Percentiles rank a stretch among this genome's conserved stretches.
Evolutionary conservation across 2,329 filamentous ascomycete genomes (phyloP).

Genomic region (Aureobasidium sp.): DNA sequence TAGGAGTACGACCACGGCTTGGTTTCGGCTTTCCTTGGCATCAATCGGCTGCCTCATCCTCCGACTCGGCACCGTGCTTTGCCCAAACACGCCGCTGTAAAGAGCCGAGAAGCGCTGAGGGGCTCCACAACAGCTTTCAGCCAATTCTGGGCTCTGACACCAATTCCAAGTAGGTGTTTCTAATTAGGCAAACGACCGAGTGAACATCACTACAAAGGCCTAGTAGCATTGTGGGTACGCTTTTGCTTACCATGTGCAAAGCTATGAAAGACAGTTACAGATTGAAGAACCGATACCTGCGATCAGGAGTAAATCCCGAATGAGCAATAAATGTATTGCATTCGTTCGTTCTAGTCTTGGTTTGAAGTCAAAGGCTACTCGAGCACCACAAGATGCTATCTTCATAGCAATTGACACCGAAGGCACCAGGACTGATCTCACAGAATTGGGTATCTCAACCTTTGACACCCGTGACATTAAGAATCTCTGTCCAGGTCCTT

Average conservation of each 20-base stretch:
- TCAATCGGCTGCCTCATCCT: background rate
- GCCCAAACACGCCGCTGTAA: background rate
- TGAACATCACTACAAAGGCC: background rate
- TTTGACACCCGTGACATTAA: constrained; percentile 61
- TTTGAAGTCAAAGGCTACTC: background rate
- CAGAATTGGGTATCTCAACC: constrained; percentile 76
- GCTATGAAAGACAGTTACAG: background rate
- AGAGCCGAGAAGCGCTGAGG: background rate
- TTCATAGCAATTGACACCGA: constrained; percentile 80
- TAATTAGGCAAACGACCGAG: background rate
- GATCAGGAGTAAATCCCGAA: background rate
- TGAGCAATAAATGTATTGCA: background rate
- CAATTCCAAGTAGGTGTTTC: background rate
- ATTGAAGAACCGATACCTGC: background rate
- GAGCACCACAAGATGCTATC: constrained; percentile 39
- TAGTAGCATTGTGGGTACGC: background rate
- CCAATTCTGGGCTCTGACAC: background rate
- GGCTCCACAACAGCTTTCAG: background rate
- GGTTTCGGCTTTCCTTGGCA: constrained; percentile 3
- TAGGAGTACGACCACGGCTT: background rate
- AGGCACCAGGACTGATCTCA: constrained; percentile 57
- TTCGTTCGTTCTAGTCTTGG: background rate
- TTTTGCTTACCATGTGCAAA: background rate
- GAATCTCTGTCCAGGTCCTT: constrained; percentile 49
- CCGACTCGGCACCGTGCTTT: background rate